Base-by-base conservation (phyloP, 2,329 filamentous ascomycete genomes). In the Dactylellina haptotyla region DNA sequence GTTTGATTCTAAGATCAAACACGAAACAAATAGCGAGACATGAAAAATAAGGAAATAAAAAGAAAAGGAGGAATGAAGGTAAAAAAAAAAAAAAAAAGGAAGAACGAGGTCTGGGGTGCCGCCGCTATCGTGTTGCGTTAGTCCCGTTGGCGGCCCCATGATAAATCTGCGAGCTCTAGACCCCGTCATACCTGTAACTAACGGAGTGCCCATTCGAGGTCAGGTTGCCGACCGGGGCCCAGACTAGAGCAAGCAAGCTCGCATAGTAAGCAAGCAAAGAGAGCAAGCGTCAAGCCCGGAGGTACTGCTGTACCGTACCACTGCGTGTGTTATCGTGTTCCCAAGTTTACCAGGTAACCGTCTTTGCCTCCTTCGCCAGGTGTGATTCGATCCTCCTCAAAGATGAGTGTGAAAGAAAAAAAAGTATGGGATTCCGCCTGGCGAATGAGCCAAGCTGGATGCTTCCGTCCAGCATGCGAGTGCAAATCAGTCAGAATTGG, bases 121-220 rank as follows among this genome's bases (percentile, higher is more conserved):
- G 66, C 48, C 43, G 57, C 58, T 58, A 58, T 57, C 51, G 66
- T 72, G 66, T 72, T 72, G 66, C 66, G 66, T 64, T 72, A 72
- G 65, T 57, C 50, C 65, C 57, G 57, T 62, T 70, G 65, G n/a
- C n/a, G n/a, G 43, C 56, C 65, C 65, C 65, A 70, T 70, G 65
- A 62, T 57, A 56, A 46, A 48, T 50, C 41, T 59, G 58, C 41
- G 66, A 72, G 66, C 66, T 64, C 66, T 72, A 72, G 66, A 72
- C 66, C 62, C 54, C 51, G 51, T 58, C 57, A 56, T 53, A 54
- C 59, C 50, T 54, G n/a, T 32, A n/a, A n/a, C n/a, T n/a, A 39
- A 45, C 41, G 41, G 57, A 58, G 43, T 59, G 58, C 58, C 58
- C 34, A 58, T 72, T 64, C 57, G 32, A 72, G 66, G 43, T 59